Evolutionary conservation across 495 filamentous ascomycete genomes (phyloP), one percentile per base, ranked within the genome.

Genomic region (Daldinia concentrica): DNA sequence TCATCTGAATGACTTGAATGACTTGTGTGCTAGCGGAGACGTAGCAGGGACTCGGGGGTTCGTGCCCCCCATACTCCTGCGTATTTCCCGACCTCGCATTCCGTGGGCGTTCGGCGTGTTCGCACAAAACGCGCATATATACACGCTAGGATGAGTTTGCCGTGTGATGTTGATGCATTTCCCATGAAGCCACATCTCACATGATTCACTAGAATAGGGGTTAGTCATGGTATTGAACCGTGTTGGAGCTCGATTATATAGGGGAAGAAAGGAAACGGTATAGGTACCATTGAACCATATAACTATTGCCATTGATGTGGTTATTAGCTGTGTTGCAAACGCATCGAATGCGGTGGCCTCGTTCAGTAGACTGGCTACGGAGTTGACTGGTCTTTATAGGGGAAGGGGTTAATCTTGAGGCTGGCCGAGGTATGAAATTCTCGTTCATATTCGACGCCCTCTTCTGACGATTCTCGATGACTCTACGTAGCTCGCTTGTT

Each of bases 231-330:
- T 32, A 15, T 56, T 59, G 32, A 19, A 65, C 39, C 1, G n/a
- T 32, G 30, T 50, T 32, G 9, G 14, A 15, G 34, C 22, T 62
- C 29, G 26, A 17, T 30, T 57, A 32, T 34, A n/a, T 12, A 17
- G 50, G 41, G 19, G 32, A 15, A 22, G 48, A 70, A 64, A 36
- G 39, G 26, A 45, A 51, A 19, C 34, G 34, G 61, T 50, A 17
- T 80, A 84, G 66, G 17, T 83, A 93, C 92, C 92, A 97, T 82
- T 94, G 92, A 71, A 97, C 90, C 90, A 97, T 90, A 58, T 91
- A 86, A 64, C 87, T 89, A 63, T 90, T 88, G 64, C 88, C 87
- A 22, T 90, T 86, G 34, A 72, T 69, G 50, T 78, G 75, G 66
- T 71, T 75, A 41, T 77, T 78, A 41, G 71, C 68, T 64, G 86